Base-by-base conservation (phyloP, 768 basidiomycete species). In the Rhizopogon vulgaris region DNA sequence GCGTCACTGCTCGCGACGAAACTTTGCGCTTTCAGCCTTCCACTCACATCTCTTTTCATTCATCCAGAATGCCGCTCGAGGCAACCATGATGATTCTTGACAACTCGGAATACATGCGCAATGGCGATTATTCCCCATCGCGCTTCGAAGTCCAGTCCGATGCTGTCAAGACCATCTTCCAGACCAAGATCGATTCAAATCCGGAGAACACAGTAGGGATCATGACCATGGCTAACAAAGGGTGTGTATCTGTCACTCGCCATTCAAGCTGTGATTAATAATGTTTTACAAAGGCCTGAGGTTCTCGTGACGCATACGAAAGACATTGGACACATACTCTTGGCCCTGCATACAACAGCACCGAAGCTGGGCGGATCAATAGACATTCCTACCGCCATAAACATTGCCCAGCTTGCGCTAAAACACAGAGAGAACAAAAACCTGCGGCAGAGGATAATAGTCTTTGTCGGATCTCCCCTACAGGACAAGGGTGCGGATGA, bases 351-450 rank as follows among this genome's bases (percentile, higher is more conserved):
- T 73, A 65, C 74, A 2, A 78, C 85, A 12, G 72, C 79, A n/a
- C 70, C 76, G 43, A 85, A 83, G 63, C 82, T 96, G 58, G 85
- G 86, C 32, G 94, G 94, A 38, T 71, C 76, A 52, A 84, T 87
- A 59, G 91, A 96, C 69, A 83, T 98, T 52, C 81, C 85, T 4
- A 98, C 95, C 2, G 85, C 92, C 6, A 86, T 99, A 60, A 85
- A 90, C 51, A 84, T 98, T 43, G 95, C 96, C 0, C 94, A 94
- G 66, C 84, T 99, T 47, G 94, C 96, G 0, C 78, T 99, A 43
- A 99, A 99, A 68, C 96, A 99, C 68, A 78, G 96, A 52, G 92
- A 94, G 70, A 97, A 98, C 78, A 98, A 98, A 82, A 97, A 94
- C 63, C 84, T 95, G 28, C 87, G 94, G 18, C 96, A 99, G 62